These are phyloP conservation scores for Solanum raphanifolium DNA, from an alignment of 257 asterid genomes.

Conservation along the genomic window DNA sequence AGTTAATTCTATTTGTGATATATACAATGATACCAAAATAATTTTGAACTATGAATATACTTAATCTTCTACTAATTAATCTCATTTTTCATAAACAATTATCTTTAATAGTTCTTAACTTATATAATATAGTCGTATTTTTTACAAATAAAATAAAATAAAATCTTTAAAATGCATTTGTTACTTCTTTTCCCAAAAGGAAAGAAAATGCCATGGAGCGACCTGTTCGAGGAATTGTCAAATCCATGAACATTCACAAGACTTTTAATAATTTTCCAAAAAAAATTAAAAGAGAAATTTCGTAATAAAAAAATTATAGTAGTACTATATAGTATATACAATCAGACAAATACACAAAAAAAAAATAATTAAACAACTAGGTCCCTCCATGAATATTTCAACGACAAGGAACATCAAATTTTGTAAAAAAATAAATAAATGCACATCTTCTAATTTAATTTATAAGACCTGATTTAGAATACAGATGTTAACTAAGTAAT, in stretches of 20 bases:
- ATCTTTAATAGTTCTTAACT: background rate
- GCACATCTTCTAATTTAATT: background rate
- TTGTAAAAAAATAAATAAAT: background rate
- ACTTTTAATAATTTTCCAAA: background rate
- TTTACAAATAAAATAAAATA: background rate
- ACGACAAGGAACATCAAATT: background rate
- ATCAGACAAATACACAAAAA: background rate
- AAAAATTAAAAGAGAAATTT: background rate
- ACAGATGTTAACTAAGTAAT: background rate
- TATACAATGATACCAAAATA: background rate
- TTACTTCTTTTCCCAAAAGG: background rate
- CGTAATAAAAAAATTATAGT: background rate
- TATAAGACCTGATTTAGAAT: background rate
- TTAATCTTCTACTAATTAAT: background rate
- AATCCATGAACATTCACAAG: background rate
- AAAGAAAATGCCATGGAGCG: background rate
- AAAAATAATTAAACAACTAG: background rate
- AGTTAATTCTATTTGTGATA: background rate
- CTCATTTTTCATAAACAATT: background rate
- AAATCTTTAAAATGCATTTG: background rate
- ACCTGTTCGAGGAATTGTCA: conserved; percentile 7
- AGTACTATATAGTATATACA: background rate
- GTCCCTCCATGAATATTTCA: background rate
- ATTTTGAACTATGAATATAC: background rate
- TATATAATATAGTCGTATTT: background rate